Percentiles rank a stretch among this genome's conserved stretches.
These are phyloP conservation scores for Eucalyptus leucophloia DNA, from an alignment of 345 rosid species.

Conservation along the genomic window DNA sequence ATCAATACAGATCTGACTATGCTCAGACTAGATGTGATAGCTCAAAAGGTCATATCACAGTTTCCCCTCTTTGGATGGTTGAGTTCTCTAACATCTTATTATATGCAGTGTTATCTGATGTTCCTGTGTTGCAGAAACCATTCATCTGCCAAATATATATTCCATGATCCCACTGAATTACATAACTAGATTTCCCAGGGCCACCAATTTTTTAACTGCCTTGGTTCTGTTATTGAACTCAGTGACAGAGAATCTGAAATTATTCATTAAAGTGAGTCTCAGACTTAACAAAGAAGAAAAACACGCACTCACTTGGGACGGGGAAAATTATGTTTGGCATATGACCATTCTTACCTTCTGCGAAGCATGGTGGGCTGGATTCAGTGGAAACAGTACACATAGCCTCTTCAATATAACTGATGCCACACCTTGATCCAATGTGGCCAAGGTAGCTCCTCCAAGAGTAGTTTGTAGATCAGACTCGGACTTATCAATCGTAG, in stretches of 20 bases:
- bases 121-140: background rate
- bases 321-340: background rate
- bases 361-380: conserved; percentile 23
- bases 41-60: background rate
- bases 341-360: conserved; percentile 30
- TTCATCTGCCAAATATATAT: background rate
- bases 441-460: conserved; percentile 11
- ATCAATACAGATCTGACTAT: background rate
- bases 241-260: background rate
- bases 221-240: background rate
- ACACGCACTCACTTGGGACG: background rate
- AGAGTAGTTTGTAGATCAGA: conserved; percentile 2
- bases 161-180: background rate
- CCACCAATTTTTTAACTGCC: background rate
- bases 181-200: background rate
- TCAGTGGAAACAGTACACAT: conserved; percentile 47
- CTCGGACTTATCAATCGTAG: conserved; percentile 7
- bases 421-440: conserved; percentile 35
- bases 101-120: background rate
- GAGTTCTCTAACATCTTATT: background rate
- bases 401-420: conserved; percentile 45
- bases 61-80: background rate
- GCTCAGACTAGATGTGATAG: background rate
- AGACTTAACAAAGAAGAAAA: background rate
- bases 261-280: background rate